These are phyloP conservation scores for Magnaporthiopsis poae DNA, from an alignment of 2,329 filamentous ascomycete genomes.

Conservation along the genomic window DNA sequence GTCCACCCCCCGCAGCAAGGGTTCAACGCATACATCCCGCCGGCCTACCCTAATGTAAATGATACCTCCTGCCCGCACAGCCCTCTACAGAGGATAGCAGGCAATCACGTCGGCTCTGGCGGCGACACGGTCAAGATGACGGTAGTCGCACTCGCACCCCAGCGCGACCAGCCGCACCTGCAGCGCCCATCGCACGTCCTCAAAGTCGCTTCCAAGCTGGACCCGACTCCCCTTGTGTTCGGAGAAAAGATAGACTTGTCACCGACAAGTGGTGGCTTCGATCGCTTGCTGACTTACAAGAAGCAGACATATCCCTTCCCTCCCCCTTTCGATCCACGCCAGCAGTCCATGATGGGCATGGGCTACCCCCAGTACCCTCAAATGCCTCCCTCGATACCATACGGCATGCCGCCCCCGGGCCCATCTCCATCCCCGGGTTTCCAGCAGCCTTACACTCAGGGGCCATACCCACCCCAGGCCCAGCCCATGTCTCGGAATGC, in stretches of 20 bases:
- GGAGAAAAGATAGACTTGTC: slow-evolving; percentile 39
- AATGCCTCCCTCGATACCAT: slow-evolving; percentile 22
- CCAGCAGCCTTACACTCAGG: slow-evolving; percentile 35
- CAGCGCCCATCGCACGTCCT: slow-evolving; percentile 19
- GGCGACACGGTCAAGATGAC: slow-evolving; percentile 25
- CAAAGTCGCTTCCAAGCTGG: slow-evolving; percentile 3
- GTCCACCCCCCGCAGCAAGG: slow-evolving; percentile 34
- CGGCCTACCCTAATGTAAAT: slow-evolving; percentile 50
- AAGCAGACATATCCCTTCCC: slow-evolving; percentile 55
- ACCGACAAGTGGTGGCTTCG: slow-evolving; percentile 60
- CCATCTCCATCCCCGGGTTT: slow-evolving; percentile 41
- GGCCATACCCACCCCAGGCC: slow-evolving; percentile 23
- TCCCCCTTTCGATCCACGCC: slow-evolving; percentile 34
- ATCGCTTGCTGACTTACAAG: slow-evolving; percentile 61
- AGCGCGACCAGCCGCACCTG: slow-evolving; percentile 17
- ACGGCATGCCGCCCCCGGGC: slow-evolving; percentile 28
- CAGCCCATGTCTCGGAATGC: slow-evolving; percentile 76
- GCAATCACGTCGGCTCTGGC: slow-evolving; percentile 36
- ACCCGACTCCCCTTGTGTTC: slow-evolving; percentile 13
- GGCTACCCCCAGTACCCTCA: slow-evolving; percentile 25
- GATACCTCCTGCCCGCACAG: slow-evolving; percentile 23
- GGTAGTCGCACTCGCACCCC: background rate
- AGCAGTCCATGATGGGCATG: slow-evolving; percentile 28
- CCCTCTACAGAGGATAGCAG: slow-evolving; percentile 12
- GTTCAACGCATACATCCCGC: slow-evolving; percentile 6